Evolutionary conservation across 495 filamentous ascomycete genomes (phyloP).

Genomic region (Aspergillus panamensis): DNA sequence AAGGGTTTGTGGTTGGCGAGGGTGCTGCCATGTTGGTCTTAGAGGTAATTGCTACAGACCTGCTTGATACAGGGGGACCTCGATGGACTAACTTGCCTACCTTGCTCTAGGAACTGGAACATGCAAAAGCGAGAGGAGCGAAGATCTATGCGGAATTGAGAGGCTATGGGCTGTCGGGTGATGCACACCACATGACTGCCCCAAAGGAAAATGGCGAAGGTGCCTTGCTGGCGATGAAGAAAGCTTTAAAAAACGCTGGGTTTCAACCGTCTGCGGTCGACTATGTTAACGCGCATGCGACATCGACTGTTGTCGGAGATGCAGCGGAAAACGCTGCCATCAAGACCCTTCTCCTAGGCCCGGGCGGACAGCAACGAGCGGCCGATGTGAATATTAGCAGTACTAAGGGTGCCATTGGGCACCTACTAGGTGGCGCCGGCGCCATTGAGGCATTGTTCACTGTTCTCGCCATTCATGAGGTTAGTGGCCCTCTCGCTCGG

Average conservation of each 20-base stretch:
- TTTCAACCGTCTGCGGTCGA: conserved; percentile 68
- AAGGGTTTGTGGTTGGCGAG: conserved; percentile 90
- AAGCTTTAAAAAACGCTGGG: conserved; percentile 69
- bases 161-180: conserved; percentile 83
- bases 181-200: conserved; percentile 91
- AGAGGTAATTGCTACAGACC: conserved; percentile 49
- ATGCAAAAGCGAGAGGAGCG: conserved; percentile 75
- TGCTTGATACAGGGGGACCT: not conserved
- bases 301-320: conserved; percentile 81
- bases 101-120: conserved; percentile 64
- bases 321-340: conserved; percentile 85
- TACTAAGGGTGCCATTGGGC: conserved; percentile 90
- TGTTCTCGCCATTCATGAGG: conserved; percentile 70
- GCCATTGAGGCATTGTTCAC: conserved; percentile 85
- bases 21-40: conserved; percentile 84
- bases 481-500: conserved; percentile 37
- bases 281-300: conserved; percentile 96
- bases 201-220: conserved; percentile 78
- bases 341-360: conserved; percentile 68
- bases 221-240: conserved; percentile 79
- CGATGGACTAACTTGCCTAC: conserved; percentile 2
- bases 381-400: conserved; percentile 78
- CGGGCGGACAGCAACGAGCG: conserved; percentile 59
- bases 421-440: conserved; percentile 87
- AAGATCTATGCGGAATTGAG: conserved; percentile 83